Evolutionary conservation across 2,329 filamentous ascomycete genomes (phyloP), one percentile per base, ranked within the genome.

Genomic region (Paramyrothecium roridum): DNA sequence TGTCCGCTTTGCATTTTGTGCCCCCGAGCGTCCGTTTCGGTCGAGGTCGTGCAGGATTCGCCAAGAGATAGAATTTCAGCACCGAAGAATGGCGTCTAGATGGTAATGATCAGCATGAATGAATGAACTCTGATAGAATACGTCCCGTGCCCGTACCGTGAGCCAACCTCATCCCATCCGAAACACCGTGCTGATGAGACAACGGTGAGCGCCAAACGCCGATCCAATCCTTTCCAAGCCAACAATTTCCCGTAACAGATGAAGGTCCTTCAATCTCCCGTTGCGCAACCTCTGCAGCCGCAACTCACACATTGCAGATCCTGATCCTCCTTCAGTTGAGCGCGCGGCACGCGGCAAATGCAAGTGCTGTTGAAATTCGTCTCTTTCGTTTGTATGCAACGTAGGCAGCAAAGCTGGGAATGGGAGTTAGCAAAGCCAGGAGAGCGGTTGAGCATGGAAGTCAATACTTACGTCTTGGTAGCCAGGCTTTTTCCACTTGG

Each of bases 401-500:
- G 86, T 54, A 97, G 80, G 72, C 95, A 99, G 75, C 95, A 99
- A 47, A 99, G 77, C 90, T 95, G 23, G 67, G 34, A 20, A 48
- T 33, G 6, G 43, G 2, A 51, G 55, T 73, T 56, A 76, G 67
- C 48, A 52, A 56, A 2, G 45, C 20, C 10, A 33, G 30, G 16
- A 8, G 20, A 40, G 26, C 22, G 21, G 43, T 2, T n/a, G 37
- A 2, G 17, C 17, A 1, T 21, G 11, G 12, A 21, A 48, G 13
- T 40, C 20, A 33, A 26, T 7, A 71, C 80, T 52, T 72, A 91
- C 90, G 86, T 98, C 97, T 75, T 99, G 95, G 68, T 99, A 99
- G 17, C 95, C 95, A 67, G 96, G 90, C 79, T 99, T 99, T 85
- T 99, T 99, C 95, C 95, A 99, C 78, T 99, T 99, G 16, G 95